These are phyloP conservation scores for Venturia pyrina DNA, from an alignment of 2,329 filamentous ascomycete species.

Conservation along the genomic window DNA sequence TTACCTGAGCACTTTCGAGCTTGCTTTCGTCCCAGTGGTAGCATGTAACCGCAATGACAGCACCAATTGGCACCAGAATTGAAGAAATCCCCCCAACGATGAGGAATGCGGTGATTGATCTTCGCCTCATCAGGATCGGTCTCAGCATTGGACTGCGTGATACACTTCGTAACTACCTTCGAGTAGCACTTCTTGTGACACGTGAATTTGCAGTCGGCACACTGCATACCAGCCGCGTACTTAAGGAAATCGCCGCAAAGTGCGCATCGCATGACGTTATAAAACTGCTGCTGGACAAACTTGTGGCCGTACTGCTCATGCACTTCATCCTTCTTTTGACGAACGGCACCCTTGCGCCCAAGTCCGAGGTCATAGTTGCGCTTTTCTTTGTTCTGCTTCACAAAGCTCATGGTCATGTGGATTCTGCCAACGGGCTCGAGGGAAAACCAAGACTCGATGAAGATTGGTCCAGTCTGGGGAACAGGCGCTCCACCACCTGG, in stretches of 20 bases:
- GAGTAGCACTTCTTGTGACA: conserved; percentile 96
- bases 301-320: conserved; percentile 99
- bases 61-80: conserved; percentile 99
- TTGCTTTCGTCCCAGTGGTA: conserved; percentile 92
- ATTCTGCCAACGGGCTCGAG: conserved; percentile 90
- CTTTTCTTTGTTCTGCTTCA: conserved; percentile 79
- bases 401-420: conserved; percentile 81
- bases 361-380: conserved; percentile 80
- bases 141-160: conserved; percentile 98
- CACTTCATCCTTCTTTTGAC: conserved; percentile 95
- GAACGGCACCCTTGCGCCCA: conserved; percentile 88
- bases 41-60: conserved; percentile 93
- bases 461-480: conserved; percentile 43
- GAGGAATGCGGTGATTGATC: conserved; percentile 97
- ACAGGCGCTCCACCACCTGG: conserved; percentile 30
- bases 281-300: conserved; percentile 96
- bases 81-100: conserved; percentile 92
- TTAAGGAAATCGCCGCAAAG: conserved; percentile 97
- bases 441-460: conserved; percentile 93
- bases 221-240: conserved; percentile 98
- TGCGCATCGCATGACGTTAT: conserved; percentile 99
- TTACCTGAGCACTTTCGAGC: conserved; percentile 81
- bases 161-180: conserved; percentile 97
- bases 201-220: conserved; percentile 98
- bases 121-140: conserved; percentile 98